Percentiles rank a stretch among this genome's conserved stretches.
Conservation (phyloP, 2,329 filamentous ascomycete genomes). For the Chrysosporium keratinophilum region DNA sequence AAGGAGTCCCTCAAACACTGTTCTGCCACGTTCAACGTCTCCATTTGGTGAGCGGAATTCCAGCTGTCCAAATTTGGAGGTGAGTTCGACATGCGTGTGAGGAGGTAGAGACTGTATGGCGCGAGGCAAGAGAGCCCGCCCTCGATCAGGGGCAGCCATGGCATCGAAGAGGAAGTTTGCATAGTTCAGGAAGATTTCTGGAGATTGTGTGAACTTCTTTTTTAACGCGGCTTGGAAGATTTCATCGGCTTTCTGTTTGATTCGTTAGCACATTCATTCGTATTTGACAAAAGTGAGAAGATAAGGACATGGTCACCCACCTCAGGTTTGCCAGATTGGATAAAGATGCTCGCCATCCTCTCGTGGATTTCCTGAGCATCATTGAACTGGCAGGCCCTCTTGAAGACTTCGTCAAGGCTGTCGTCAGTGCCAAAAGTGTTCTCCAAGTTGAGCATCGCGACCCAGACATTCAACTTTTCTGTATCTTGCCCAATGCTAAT, state of each 20-base stretch:
- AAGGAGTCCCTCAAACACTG: conserved; percentile 83
- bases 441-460: conserved; percentile 87
- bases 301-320: conserved; percentile 43
- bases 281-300: not conserved
- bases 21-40: conserved; percentile 81
- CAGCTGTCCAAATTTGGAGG: conserved; percentile 78
- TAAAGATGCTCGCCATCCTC: conserved; percentile 85
- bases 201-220: conserved; percentile 76
- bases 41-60: conserved; percentile 80
- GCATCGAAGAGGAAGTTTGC: conserved; percentile 81
- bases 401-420: conserved; percentile 74
- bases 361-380: conserved; percentile 83
- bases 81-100: conserved; percentile 60
- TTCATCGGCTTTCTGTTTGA: conserved; percentile 65
- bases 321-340: conserved; percentile 74
- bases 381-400: conserved; percentile 86
- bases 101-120: conserved; percentile 72
- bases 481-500: conserved; percentile 85
- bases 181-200: conserved; percentile 86
- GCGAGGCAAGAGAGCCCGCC: conserved; percentile 66
- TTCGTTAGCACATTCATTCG: conserved; percentile 18
- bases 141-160: conserved; percentile 57
- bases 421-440: conserved; percentile 80
- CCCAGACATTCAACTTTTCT: conserved; percentile 93
- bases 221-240: conserved; percentile 80